Percentiles rank a stretch among this genome's conserved stretches.
Conservation (phyloP, 192 early-diverging fungal genomes). For the Spizellomyces sp. region DNA sequence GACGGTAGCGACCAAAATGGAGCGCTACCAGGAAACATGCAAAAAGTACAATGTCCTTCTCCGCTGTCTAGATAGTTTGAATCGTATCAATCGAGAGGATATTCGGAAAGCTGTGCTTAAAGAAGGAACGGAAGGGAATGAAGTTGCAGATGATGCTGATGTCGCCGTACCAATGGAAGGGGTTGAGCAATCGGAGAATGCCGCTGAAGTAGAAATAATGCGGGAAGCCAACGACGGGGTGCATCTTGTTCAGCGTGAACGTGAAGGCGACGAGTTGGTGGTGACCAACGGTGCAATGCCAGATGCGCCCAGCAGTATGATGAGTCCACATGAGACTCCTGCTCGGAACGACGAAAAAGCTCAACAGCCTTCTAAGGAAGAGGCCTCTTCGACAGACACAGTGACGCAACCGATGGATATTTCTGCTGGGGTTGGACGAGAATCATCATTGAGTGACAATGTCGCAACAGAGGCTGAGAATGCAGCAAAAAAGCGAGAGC, state of each 20-base stretch:
- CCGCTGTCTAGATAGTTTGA: constrained; percentile 13
- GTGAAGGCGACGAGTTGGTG: not conserved
- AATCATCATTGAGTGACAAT: too few species aligned
- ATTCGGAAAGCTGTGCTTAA: constrained; percentile 5
- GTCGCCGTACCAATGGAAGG: not conserved
- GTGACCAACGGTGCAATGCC: not conserved
- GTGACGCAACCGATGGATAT: too few species aligned
- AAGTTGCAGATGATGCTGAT: not conserved
- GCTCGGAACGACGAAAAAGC: not conserved
- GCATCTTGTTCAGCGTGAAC: too few species aligned
- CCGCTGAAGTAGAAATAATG: not conserved
- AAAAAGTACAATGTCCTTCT: constrained; percentile 8
- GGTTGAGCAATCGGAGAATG: not conserved
- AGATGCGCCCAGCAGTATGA: not conserved
- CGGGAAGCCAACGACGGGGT: not conserved
- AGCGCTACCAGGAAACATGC: constrained; percentile 27
- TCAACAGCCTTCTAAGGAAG: not conserved
- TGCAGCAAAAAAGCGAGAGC: too few species aligned
- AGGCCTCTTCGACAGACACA: not conserved
- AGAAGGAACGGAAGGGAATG: not conserved
- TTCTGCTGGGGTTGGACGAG: too few species aligned
- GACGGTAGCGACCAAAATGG: constrained; percentile 16
- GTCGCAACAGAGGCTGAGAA: too few species aligned
- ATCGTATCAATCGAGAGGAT: constrained; percentile 8
- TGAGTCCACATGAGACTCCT: not conserved